Evolutionary conservation across 176 grass and related monocot genomes (phyloP).

Genomic region (Hordeum marinum): DNA sequence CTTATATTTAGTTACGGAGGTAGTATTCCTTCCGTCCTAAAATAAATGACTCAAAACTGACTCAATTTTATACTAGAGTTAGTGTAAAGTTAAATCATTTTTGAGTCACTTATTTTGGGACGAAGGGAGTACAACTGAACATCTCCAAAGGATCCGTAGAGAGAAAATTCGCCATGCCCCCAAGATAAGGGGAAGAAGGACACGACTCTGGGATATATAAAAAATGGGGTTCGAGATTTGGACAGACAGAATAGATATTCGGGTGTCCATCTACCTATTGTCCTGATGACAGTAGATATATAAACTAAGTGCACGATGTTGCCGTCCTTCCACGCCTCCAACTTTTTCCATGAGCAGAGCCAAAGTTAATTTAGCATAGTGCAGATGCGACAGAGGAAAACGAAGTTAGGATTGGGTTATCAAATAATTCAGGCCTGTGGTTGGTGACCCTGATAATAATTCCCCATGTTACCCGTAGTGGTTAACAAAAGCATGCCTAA

Average conservation of each 20-base stretch:
- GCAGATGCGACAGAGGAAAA: not conserved
- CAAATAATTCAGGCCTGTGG: not conserved
- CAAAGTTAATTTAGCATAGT: not conserved
- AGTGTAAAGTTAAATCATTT: no score
- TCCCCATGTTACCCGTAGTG: not conserved
- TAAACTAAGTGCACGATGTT: conserved; percentile 10
- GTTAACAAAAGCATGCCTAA: not conserved
- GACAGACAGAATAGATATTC: not conserved
- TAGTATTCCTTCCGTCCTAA: no score
- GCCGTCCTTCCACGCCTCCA: conserved; percentile 7
- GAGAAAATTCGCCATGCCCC: not conserved
- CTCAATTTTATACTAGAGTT: no score
- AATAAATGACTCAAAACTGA: no score
- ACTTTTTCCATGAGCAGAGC: not conserved
- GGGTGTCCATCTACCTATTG: not conserved
- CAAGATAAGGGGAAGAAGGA: not conserved
- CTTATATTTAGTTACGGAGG: no score
- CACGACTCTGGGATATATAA: not conserved
- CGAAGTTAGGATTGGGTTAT: not conserved
- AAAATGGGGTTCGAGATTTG: not conserved
- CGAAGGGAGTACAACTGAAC: not conserved
- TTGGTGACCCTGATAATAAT: not conserved
- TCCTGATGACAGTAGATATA: not conserved
- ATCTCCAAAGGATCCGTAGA: not conserved
- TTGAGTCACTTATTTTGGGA: no score